Base-by-base conservation (phyloP, 73 alveolate genomes). In the Durusdinium trenchii region DNA sequence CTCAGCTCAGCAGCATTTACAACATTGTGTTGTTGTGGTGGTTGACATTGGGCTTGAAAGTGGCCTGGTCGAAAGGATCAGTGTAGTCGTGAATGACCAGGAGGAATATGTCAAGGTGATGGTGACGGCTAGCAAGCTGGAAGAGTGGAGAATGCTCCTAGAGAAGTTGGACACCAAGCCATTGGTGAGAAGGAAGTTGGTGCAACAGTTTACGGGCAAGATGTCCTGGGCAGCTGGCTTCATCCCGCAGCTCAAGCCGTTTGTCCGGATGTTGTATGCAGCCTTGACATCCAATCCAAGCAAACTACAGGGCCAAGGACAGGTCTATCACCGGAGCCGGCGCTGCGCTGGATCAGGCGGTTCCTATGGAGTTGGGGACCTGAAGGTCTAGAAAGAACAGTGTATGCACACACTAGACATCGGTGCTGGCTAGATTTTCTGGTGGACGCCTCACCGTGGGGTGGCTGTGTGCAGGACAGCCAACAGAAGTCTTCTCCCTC, bases 381-480 rank as follows among this genome's bases (percentile, higher is more conserved):
- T n/a, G 60, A 38, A 3, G 6, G 40, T 10, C 46, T 87, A 30
- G 28, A 20, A 14, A 36, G 85, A 85, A 40, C 3, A 47, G 67
- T 61, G 36, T 30, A 38, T 30, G 95, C 95, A 3, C 86, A 46
- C 12, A 85, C 45, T 0, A 45, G 95, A 3, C 95, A 61, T 36
- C 79, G 7, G 26, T 60, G 75, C 46, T 28, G 95, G 42, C 50
- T 64, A 26, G 45, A 87, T 28, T 16, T 87, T 3, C 42, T 46
- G 47, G 95, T 87, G 67, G 85, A 87, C 28, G 95, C 95, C 32
- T 87, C 95, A 23, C 95, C 95, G 7, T 86, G 95, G 95, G 95
- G 95, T 0, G 95, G 95, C 0, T 81, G 95, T 0, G 95, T 82
- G 38, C 28, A 7, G 62, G 46, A 6, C 76, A 62, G 18, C 81